Evolutionary conservation across 2,329 filamentous ascomycete genomes (phyloP).

Genomic region (Gaeumannomyces sp.): DNA sequence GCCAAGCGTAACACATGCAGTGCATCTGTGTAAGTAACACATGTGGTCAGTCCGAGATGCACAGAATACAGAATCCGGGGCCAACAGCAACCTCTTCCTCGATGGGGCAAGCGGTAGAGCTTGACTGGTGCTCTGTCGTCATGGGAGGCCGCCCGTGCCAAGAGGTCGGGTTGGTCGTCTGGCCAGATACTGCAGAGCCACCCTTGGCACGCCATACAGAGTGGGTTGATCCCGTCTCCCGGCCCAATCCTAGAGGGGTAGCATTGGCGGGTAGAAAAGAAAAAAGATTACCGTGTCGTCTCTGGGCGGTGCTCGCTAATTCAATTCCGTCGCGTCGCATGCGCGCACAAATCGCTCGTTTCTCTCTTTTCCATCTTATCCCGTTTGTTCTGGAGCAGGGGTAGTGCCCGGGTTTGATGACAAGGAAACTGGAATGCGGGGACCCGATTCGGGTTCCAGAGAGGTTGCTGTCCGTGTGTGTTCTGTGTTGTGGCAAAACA

Average conservation of each 20-base stretch:
- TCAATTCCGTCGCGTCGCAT: background rate
- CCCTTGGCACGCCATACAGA: background rate
- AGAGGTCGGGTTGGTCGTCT: background rate
- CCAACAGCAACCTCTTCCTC: too few species aligned
- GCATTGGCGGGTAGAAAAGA: background rate
- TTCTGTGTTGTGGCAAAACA: background rate
- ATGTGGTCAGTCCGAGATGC: background rate
- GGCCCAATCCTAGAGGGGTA: too few species aligned
- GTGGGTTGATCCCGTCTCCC: background rate
- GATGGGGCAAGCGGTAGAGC: too few species aligned
- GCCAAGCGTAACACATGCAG: background rate
- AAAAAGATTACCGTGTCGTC: background rate
- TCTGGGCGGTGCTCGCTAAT: background rate
- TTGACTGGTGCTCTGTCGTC: background rate
- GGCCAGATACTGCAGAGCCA: background rate
- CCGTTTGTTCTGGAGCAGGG: background rate
- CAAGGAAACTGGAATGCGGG: background rate
- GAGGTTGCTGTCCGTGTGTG: background rate
- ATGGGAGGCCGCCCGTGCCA: background rate
- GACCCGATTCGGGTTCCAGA: background rate
- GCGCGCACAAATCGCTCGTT: too few species aligned
- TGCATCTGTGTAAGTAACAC: background rate
- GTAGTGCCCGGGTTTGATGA: background rate
- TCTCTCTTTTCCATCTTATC: background rate
- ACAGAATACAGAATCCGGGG: background rate